Evolutionary conservation across 805 yeast species (phyloP), one percentile per base, ranked within the genome.

Genomic region (Kodamaea lidongshanica): DNA sequence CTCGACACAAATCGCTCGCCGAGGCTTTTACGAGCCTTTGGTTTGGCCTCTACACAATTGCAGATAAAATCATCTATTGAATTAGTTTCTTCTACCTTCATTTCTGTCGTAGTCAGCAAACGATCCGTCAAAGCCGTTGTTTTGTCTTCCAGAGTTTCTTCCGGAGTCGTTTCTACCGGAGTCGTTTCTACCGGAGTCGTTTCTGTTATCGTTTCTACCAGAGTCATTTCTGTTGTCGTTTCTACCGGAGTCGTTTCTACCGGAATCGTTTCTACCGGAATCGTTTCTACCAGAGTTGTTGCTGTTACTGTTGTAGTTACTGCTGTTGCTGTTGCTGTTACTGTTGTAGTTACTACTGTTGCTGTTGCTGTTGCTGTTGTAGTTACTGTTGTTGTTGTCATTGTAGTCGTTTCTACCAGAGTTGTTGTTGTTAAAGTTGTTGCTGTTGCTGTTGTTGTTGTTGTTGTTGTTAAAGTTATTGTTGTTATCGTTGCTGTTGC

Each of bases 401-500:
- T 24, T 11, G 24, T 15, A 16, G 25, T 12, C 8, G 31, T 21
- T 28, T 25, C 22, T 28, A 9, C 15, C 22, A 26, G 19, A 19
- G 21, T 11, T 5, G 23, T 19, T 19, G 13, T 13, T 13, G 5
- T 24, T 24, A 11, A 19, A 23, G 26, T 33, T 34, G 12, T 22
- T 22, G 27, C 43, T 41, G 33, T 44, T 40, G 34, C 34, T 33
- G 27, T 44, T 43, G 16, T n/a, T n/a, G n/a, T n/a, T n/a, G 34
- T 13, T 12, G 25, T 23, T 16, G 28, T 20, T 5, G 22, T 25
- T 15, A 21, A 17, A 17, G 21, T 26, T 16, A 23, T 17, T 26
- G 19, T 26, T 11, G 21, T 16, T 17, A 7, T n/a, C 10, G 18
- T 19, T 14, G 6, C 12, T 14, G 28, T 25, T 25, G 9, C 4